Evolutionary conservation across 192 early-diverging fungal species (phyloP).

Genomic region (Neocallimastix lanati): DNA sequence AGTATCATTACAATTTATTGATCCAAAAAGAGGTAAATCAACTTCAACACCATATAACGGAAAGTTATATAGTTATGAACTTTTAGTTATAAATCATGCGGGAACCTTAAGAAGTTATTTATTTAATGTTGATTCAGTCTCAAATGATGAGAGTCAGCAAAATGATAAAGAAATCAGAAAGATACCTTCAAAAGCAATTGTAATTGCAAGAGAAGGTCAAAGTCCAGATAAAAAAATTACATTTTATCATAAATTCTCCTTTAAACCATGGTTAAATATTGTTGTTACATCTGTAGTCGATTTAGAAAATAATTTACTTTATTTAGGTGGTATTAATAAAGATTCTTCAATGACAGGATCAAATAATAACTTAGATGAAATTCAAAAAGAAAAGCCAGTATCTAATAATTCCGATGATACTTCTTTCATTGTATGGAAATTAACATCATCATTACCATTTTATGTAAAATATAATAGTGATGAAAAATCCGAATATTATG

Average conservation of each 20-base stretch:
- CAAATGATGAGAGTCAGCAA: constrained; percentile 9
- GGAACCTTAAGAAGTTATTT: constrained; percentile 30
- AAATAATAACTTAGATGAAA: not conserved
- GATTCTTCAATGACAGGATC: not conserved
- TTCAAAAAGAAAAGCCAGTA: not conserved
- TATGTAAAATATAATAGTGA: not conserved
- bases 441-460: not conserved
- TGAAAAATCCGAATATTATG: not conserved
- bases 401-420: not conserved
- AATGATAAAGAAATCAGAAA: not conserved
- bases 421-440: not conserved
- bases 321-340: constrained; percentile 14
- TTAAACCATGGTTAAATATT: constrained; percentile 17
- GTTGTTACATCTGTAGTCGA: constrained; percentile 20
- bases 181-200: constrained; percentile 2
- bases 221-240: constrained; percentile 20
- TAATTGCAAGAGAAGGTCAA: constrained; percentile 20
- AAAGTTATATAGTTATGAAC: constrained; percentile 25
- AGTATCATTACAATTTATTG: not conserved
- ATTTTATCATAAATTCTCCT: constrained; percentile 25
- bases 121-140: constrained; percentile 16
- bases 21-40: not conserved
- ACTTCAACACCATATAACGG: constrained; percentile 4
- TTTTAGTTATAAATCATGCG: constrained; percentile 28
- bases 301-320: constrained; percentile 12